phyloP scores from a whole-genome alignment of 2,329 filamentous ascomycete genomes.

The Talaromyces amestolkiae region DNA sequence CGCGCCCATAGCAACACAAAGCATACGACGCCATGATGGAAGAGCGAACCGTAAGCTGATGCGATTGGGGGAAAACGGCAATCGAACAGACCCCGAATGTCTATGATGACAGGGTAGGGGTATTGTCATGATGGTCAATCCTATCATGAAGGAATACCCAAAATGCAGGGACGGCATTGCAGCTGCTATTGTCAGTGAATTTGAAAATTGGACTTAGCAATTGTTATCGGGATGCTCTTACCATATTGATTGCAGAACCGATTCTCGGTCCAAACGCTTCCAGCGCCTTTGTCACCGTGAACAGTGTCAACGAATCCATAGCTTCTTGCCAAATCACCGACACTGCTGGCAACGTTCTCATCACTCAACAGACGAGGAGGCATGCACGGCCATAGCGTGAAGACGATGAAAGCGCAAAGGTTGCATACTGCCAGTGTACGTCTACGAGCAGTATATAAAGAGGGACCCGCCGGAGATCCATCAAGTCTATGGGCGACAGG shows the following conservation, averaged over 20 bases:
- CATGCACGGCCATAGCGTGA: constrained; percentile 62
- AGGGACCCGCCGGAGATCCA: constrained; percentile 48
- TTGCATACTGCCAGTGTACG: constrained; percentile 60
- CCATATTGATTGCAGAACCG: constrained; percentile 74
- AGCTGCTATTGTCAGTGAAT: constrained; percentile 41
- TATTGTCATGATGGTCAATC: constrained; percentile 65
- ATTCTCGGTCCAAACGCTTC: constrained; percentile 70
- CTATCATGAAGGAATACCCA: constrained; percentile 71
- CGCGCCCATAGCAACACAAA: constrained; percentile 54
- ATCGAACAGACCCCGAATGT: constrained; percentile 36
- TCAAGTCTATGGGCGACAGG: constrained; percentile 32
- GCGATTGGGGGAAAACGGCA: constrained; percentile 30
- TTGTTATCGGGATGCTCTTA: constrained; percentile 29
- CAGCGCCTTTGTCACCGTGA: constrained; percentile 57
- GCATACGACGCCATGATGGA: constrained; percentile 52
- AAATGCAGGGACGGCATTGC: constrained; percentile 76
- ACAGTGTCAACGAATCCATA: constrained; percentile 61
- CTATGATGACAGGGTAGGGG: constrained; percentile 58
- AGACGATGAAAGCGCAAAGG: constrained; percentile 58
- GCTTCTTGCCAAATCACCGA: constrained; percentile 59
- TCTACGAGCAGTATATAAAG: constrained; percentile 55
- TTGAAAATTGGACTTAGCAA: background rate
- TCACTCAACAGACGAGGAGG: constrained; percentile 58
- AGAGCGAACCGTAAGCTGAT: constrained; percentile 35
- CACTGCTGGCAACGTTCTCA: constrained; percentile 51